A percentile compares a stretch with the other conserved stretches of the same genome.
phyloP scores from a whole-genome alignment of 352 stramenopile species.

The Pythium phragmitis region DNA sequence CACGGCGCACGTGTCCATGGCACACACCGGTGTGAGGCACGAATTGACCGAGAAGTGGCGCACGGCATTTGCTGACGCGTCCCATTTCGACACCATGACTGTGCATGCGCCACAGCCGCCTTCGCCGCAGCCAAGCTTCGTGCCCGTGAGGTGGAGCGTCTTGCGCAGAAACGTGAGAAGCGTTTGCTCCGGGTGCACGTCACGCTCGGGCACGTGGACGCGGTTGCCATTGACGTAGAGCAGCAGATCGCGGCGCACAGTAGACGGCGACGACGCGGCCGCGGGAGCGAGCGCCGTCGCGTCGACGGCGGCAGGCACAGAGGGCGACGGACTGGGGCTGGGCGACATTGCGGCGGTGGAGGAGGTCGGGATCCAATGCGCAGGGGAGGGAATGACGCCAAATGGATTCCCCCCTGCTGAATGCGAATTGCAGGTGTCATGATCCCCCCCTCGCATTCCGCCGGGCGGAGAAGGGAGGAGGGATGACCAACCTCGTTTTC shows the following conservation, averaged over 20 bases:
- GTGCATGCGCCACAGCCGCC: slow-evolving; percentile 96
- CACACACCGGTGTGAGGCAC: slow-evolving; percentile 81
- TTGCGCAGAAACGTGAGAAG: slow-evolving; percentile 84
- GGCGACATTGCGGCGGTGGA: slow-evolving; percentile 14
- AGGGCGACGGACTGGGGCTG: slow-evolving; percentile 9
- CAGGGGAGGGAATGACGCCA: slow-evolving; percentile 2
- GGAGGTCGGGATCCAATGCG: slow-evolving; percentile 11
- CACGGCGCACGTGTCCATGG: slow-evolving; percentile 80
- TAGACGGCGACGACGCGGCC: neutral
- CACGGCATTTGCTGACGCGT: slow-evolving; percentile 42
- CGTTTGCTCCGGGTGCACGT: slow-evolving; percentile 71
- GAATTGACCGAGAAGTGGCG: slow-evolving; percentile 84
- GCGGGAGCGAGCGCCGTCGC: neutral
- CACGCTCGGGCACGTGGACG: slow-evolving; percentile 42
- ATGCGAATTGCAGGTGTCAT: slow-evolving; percentile 16
- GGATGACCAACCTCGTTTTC: neutral
- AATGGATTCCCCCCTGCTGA: slow-evolving; percentile 19
- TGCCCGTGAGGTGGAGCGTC: slow-evolving; percentile 69
- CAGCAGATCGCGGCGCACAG: slow-evolving; percentile 52
- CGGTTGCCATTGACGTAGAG: slow-evolving; percentile 79
- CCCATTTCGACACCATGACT: slow-evolving; percentile 89
- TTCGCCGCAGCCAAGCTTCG: slow-evolving; percentile 93
- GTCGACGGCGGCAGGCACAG: slow-evolving; percentile 2
- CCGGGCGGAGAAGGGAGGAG: neutral
- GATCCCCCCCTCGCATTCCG: too few species aligned